A percentile compares a stretch with the other conserved stretches of the same genome.
phyloP scores from a whole-genome alignment of 176 grass and related monocot genomes.

The Phoenix dactylifera region DNA sequence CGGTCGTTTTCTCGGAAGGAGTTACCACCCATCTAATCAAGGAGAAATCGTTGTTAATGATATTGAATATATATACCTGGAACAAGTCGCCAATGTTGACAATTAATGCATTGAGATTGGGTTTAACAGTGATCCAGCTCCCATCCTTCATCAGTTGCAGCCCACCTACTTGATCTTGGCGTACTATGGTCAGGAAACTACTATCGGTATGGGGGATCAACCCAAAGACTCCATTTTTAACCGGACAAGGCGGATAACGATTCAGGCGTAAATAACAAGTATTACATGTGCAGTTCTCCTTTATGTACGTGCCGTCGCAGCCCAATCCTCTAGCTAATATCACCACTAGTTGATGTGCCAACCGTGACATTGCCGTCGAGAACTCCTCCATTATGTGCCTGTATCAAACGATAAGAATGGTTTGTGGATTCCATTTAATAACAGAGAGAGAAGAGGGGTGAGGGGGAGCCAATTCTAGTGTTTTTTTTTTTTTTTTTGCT shows the following conservation, averaged over 20 bases:
- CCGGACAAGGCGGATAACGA: slow-evolving; percentile 52
- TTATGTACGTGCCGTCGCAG: neutral
- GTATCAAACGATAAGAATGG: neutral
- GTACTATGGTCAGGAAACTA: slow-evolving; percentile 58
- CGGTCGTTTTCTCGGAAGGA: too few species aligned
- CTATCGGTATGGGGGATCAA: slow-evolving; percentile 78
- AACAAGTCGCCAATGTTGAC: slow-evolving; percentile 48
- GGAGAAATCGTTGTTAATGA: too few species aligned
- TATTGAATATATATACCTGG: neutral
- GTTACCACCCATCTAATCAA: too few species aligned
- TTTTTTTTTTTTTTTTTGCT: too few species aligned
- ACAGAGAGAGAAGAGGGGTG: too few species aligned
- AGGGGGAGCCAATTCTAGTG: too few species aligned
- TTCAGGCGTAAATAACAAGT: slow-evolving; percentile 76
- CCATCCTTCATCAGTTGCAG: slow-evolving; percentile 45
- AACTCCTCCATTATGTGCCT: slow-evolving; percentile 46
- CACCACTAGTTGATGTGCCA: slow-evolving; percentile 40
- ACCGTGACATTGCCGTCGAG: slow-evolving; percentile 34
- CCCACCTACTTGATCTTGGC: slow-evolving; percentile 47
- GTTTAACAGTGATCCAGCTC: slow-evolving; percentile 46
- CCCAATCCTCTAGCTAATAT: slow-evolving; percentile 23
- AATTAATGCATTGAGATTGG: slow-evolving; percentile 36
- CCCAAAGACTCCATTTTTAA: slow-evolving; percentile 33
- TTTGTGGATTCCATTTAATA: too few species aligned
- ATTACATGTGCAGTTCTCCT: slow-evolving; percentile 15